phyloP scores from a whole-genome alignment of 208 protist genomes.

The Vickermania spadyakhi region DNA sequence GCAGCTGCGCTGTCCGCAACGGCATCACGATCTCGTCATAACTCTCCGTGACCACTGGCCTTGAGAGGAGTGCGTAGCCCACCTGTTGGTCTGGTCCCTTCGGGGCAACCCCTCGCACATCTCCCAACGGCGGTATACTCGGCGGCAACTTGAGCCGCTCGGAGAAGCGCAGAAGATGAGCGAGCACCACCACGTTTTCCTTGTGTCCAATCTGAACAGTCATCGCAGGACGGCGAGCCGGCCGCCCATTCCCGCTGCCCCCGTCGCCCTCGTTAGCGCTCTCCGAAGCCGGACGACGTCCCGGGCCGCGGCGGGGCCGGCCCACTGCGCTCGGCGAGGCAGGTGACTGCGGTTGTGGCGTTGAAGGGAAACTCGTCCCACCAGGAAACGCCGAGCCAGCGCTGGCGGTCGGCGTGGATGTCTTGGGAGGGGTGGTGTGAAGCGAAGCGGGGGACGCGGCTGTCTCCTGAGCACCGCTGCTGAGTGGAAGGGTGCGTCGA shows the following conservation, averaged over 20 bases:
- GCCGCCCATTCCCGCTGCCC: background rate
- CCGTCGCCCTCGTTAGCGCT: background rate
- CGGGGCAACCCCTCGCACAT: constrained; percentile 17
- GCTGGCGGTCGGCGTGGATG: background rate
- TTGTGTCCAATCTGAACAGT: constrained; percentile 11
- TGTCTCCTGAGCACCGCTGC: too few relatives aligned
- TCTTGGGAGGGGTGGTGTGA: background rate
- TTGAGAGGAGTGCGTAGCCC: constrained; percentile 61
- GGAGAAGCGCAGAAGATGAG: constrained; percentile 75
- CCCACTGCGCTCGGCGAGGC: background rate
- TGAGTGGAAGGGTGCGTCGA: background rate
- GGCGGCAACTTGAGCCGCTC: constrained; percentile 33
- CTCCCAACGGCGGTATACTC: constrained; percentile 38
- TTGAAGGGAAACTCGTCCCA: background rate
- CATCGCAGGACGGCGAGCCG: background rate
- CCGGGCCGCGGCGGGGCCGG: background rate
- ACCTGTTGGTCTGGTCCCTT: constrained; percentile 32
- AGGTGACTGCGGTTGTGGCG: background rate
- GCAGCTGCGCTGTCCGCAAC: constrained; percentile 4
- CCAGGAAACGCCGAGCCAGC: background rate
- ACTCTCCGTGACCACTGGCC: constrained; percentile 71
- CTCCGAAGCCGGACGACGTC: constrained; percentile 6
- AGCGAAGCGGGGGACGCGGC: background rate
- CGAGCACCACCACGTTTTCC: constrained; percentile 45
- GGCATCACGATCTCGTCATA: constrained; percentile 81